These are phyloP conservation scores for Neocatenulostroma microsporum DNA, from an alignment of 2,329 filamentous ascomycete genomes.

Conservation along the genomic window DNA sequence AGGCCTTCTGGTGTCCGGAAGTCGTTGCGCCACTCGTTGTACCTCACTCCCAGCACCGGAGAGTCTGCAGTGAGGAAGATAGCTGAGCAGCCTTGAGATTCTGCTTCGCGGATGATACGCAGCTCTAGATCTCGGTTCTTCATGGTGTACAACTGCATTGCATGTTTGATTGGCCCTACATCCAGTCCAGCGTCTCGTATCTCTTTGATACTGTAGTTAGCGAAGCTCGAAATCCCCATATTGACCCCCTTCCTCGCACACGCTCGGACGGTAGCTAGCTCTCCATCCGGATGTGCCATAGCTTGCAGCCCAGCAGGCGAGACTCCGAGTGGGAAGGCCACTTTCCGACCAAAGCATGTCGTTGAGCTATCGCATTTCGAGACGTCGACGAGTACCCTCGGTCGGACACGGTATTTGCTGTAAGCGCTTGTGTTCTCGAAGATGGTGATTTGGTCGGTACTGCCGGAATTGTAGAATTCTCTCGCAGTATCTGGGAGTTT, in stretches of 20 bases:
- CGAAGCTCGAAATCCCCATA: slow-evolving; percentile 45
- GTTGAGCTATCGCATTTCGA: slow-evolving; percentile 33
- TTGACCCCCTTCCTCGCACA: slow-evolving; percentile 36
- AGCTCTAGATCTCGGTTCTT: slow-evolving; percentile 45
- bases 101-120: slow-evolving; percentile 24
- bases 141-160: slow-evolving; percentile 50
- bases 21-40: slow-evolving; percentile 48
- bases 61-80: slow-evolving; percentile 50
- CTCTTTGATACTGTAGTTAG: slow-evolving; percentile 41
- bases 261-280: slow-evolving; percentile 42
- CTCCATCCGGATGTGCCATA: slow-evolving; percentile 45
- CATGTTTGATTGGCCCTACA: slow-evolving; percentile 35
- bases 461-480: slow-evolving; percentile 53
- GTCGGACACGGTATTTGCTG: slow-evolving; percentile 34
- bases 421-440: slow-evolving; percentile 47
- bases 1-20: slow-evolving; percentile 33
- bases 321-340: slow-evolving; percentile 46
- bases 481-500: slow-evolving; percentile 13
- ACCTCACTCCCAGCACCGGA: slow-evolving; percentile 46
- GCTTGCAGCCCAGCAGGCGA: slow-evolving; percentile 46
- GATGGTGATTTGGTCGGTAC: slow-evolving; percentile 49
- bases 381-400: slow-evolving; percentile 32
- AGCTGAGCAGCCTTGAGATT: slow-evolving; percentile 42
- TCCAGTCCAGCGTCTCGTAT: slow-evolving; percentile 34
- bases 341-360: slow-evolving; percentile 35